Conservation (phyloP, 2,329 filamentous ascomycete species). For the Rutstroemia sydowiana region DNA sequence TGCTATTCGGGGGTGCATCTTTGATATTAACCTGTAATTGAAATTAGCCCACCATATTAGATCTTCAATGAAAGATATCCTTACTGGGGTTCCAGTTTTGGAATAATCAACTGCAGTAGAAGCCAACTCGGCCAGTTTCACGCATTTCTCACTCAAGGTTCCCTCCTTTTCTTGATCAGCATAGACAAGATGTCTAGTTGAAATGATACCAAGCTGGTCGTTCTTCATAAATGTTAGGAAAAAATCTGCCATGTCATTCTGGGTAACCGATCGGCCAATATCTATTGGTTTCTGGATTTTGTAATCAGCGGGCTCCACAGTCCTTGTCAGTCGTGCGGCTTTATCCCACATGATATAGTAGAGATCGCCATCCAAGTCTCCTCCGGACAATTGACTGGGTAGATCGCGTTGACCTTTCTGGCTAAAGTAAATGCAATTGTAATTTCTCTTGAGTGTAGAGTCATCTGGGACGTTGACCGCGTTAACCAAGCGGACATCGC, state of each 20-base stretch:
- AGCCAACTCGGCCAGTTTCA: constrained; percentile 52
- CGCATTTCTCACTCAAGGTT: constrained; percentile 44
- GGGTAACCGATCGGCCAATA: constrained; percentile 52
- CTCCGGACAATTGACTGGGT: constrained; percentile 71
- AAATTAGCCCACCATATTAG: neutral
- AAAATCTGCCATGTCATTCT: constrained; percentile 67
- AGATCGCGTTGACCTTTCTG: constrained; percentile 64
- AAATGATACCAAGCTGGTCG: constrained; percentile 59
- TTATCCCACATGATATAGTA: constrained; percentile 74
- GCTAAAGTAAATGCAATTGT: constrained; percentile 75
- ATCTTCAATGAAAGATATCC: neutral
- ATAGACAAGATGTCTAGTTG: constrained; percentile 54
- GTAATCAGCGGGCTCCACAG: constrained; percentile 62
- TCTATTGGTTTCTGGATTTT: constrained; percentile 47
- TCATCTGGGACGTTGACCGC: constrained; percentile 52
- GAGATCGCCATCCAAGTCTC: constrained; percentile 77
- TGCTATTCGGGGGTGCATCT: constrained; percentile 22
- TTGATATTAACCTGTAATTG: constrained; percentile 21
- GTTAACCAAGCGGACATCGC: constrained; percentile 63
- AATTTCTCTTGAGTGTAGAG: constrained; percentile 54
- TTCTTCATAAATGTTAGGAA: constrained; percentile 72
- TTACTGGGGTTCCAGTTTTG: constrained; percentile 60
- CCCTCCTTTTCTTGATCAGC: constrained; percentile 50
- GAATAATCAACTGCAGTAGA: constrained; percentile 70
- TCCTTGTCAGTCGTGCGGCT: constrained; percentile 36